These are phyloP conservation scores for Syzygium oleosum DNA, from an alignment of 345 rosid genomes.

Conservation along the genomic window DNA sequence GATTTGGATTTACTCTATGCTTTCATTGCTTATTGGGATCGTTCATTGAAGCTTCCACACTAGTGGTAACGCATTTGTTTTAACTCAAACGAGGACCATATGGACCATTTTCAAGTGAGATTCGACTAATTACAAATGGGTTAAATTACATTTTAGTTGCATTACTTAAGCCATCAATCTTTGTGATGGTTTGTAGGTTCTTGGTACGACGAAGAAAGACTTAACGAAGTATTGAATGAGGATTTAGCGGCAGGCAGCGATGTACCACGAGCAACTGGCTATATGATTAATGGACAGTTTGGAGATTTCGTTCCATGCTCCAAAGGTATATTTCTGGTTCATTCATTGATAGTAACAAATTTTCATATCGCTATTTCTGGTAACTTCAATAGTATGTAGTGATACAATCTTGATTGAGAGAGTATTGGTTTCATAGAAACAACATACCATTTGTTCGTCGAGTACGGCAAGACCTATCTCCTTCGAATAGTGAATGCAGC, in stretches of 20 bases:
- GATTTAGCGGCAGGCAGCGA: neutral
- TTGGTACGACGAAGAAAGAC: constrained; percentile 5
- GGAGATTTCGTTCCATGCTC: constrained; percentile 18
- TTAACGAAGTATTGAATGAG: neutral
- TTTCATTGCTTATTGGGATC: neutral
- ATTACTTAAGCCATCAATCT: neutral
- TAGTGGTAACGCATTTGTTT: neutral
- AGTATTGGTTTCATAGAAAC: neutral
- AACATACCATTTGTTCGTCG: constrained; percentile 5
- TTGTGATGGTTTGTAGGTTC: constrained; percentile 35
- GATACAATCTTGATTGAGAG: neutral
- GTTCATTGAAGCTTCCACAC: neutral
- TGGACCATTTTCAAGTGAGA: neutral
- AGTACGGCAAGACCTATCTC: constrained; percentile 20
- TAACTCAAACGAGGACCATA: neutral
- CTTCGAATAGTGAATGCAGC: constrained; percentile 25
- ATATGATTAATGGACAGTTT: constrained; percentile 21
- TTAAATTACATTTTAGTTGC: neutral
- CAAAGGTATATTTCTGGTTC: neutral
- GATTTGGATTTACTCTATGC: neutral
- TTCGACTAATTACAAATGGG: neutral
- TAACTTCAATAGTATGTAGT: neutral
- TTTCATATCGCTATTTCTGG: neutral
- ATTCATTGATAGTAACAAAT: neutral
- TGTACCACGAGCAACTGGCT: neutral